Evolutionary conservation across 805 yeast species (phyloP), one percentile per base, ranked within the genome.

Genomic region (Yarrowia keelungensis): DNA sequence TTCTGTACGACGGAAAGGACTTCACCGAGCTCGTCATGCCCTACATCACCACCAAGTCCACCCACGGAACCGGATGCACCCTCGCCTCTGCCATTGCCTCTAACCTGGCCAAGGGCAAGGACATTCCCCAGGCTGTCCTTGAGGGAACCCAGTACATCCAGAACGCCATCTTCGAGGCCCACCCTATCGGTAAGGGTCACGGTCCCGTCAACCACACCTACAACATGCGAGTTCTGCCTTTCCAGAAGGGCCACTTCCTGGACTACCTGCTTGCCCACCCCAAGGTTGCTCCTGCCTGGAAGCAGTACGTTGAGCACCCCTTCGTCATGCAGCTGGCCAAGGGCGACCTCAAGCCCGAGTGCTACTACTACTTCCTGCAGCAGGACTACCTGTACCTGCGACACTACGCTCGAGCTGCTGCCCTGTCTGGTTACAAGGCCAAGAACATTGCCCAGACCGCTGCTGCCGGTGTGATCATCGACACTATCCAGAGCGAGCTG

Each of bases 1-100:
- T 74, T 39, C 73, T 73, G 15, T 76, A 71, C 36, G 76, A 76
- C 19, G 78, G 79, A 10, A 67, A 73, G 0, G 72, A 73, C 1
- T 75, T 79, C 58, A 79, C 83, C 0, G 73, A 86, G 0, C 87
- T 82, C 74, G 81, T 80, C 65, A 87, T 89, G 19, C 77, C 76
- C 1, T 82, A 75, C 68, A 74, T 83, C 3, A 73, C 79, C 8
- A 80, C 92, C 0, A 76, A 78, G 2, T 85, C 88, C 74, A 86
- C 91, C 1, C 97, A 92, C 76, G 97, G 97, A 12, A 91, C 97
- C 3, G 97, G 97, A 0, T 92, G 97, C 77, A 90, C 97, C 0
- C 80, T 92, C 64, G 87, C 96, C 0, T 87, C 97, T 0, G 83
- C 97, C 0, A 88, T 92, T 71, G 88, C 95, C 0, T 87, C 95